Evolutionary conservation across 805 yeast genomes (phyloP), one percentile per base, ranked within the genome.

Genomic region (Suhomyces tanzawaensis): DNA sequence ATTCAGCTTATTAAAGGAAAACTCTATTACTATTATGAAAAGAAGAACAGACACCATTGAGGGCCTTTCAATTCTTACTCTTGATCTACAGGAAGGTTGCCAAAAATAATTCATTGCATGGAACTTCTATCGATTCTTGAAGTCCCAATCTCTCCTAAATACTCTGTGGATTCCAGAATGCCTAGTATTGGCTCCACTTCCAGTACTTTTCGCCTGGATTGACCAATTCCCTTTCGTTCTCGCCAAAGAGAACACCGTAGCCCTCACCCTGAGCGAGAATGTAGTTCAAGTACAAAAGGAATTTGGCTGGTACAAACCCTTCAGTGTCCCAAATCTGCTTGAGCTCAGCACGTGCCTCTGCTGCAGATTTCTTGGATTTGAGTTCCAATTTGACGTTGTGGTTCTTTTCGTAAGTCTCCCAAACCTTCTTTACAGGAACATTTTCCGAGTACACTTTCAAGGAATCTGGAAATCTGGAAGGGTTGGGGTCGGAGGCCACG

Each of bases 171-270:
- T n/a, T n/a, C n/a, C n/a, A n/a, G n/a, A n/a, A n/a, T n/a, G n/a
- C n/a, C n/a, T n/a, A n/a, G n/a, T n/a, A n/a, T n/a, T n/a, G n/a
- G 14, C 13, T 54, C 75, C 76, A 73, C 43, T 64, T 70, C 66
- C 70, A 73, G 25, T 64, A 40, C 2, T 62, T 53, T 51, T 71
- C 72, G 24, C 53, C 57, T 3, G 78, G 77, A 52, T 74, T 74
- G 40, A 74, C 56, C 18, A 69, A 44, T 49, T 74, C 78, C 35
- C 63, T 58, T 29, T 70, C 64, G 37, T 60, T 61, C 1, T 49
- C 36, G 8, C 49, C 42, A 33, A 56, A 61, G 38, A 52, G 60
- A 13, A 52, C 45, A 40, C 78, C 79, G 26, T 60, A 49, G 27
- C 64, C 77, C 12, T 45, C 54, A 34, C 77, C 79, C 40, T 55